Evolutionary conservation across 2,329 filamentous ascomycete genomes (phyloP), one percentile per base, ranked within the genome.

Genomic region (Zarea fungicola): DNA sequence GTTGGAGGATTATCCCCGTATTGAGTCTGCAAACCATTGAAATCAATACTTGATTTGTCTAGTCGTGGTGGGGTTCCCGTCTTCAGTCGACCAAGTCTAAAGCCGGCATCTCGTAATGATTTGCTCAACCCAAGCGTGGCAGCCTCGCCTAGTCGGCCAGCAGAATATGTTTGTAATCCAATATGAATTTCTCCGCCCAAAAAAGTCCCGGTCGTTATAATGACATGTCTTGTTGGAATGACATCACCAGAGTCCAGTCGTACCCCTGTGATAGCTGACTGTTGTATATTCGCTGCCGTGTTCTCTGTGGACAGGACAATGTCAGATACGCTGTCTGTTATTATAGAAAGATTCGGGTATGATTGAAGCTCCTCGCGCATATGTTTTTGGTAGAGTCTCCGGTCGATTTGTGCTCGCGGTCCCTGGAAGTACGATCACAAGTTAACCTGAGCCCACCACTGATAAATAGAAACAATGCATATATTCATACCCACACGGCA

Each of bases 201-300:
- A 62, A 99, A 99, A 0, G 93, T 99, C 1, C 93, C 93, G 0
- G 93, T 99, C 0, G 93, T 97, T 57, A 99, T 96, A 21, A 99
- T 80, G 29, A 97, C 91, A 53, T 85, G 84, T 40, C 77, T 81
- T 1, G 92, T 88, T 2, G 83, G 78, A 55, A 99, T 79, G 14
- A 95, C 73, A 63, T 95, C 85, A 25, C 93, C 93, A 40, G 87
- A 89, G 64, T 96, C 92, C 28, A 99, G 73, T 51, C 87, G 77
- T 11, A 99, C 85, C 1, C 93, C 93, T 1, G 83, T 84, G 52
- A 96, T 95, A 62, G 78, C 87, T 44, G 84, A 85, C 62, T 82
- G 78, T 4, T 74, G 67, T 29, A 76, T 54, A 64, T 68, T 58
- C 8, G 51, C 37, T n/a, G 46, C 53, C 5, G 59, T 51, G 7